Evolutionary conservation across 1,139 yeast genomes (phyloP).

Genomic region (Kodamaea alishanica): DNA sequence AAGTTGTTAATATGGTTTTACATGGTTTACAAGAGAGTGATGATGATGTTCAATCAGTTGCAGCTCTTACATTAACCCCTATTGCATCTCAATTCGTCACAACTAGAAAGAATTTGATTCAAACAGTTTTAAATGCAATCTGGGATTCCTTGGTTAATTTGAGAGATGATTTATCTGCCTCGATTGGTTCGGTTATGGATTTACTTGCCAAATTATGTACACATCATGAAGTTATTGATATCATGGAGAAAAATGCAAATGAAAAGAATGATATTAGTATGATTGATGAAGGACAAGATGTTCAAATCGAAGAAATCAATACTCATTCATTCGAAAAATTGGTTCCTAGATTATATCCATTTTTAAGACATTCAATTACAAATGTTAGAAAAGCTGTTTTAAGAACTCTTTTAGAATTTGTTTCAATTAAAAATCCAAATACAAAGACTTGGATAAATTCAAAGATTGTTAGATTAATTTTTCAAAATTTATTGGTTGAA

Average conservation of each 20-base stretch:
- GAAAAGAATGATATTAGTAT: slow-evolving; percentile 18
- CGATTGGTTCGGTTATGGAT: slow-evolving; percentile 96
- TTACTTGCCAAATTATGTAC: slow-evolving; percentile 83
- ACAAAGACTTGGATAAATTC: slow-evolving; percentile 79
- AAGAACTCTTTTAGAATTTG: slow-evolving; percentile 73
- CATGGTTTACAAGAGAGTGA: slow-evolving; percentile 82
- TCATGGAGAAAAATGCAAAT: slow-evolving; percentile 61
- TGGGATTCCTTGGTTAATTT: slow-evolving; percentile 87
- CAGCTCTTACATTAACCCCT: slow-evolving; percentile 90
- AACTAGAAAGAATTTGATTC: slow-evolving; percentile 57
- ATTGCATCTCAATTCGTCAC: slow-evolving; percentile 81
- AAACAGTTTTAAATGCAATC: slow-evolving; percentile 65
- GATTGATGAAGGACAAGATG: slow-evolving; percentile 15
- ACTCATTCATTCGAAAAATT: slow-evolving; percentile 58
- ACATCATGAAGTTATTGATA: slow-evolving; percentile 69
- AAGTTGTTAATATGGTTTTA: slow-evolving; percentile 78
- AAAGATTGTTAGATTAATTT: slow-evolving; percentile 66
- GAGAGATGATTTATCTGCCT: slow-evolving; percentile 88
- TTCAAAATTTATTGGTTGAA: slow-evolving; percentile 85
- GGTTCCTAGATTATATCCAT: slow-evolving; percentile 92
- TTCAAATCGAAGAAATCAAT: slow-evolving; percentile 27
- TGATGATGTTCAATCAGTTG: slow-evolving; percentile 96
- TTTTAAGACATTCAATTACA: slow-evolving; percentile 87
- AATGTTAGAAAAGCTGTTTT: slow-evolving; percentile 89
- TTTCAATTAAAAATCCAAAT: slow-evolving; percentile 60